Evolutionary conservation across 768 basidiomycete species (phyloP).

Genomic region (Leccinum uliginosum): DNA sequence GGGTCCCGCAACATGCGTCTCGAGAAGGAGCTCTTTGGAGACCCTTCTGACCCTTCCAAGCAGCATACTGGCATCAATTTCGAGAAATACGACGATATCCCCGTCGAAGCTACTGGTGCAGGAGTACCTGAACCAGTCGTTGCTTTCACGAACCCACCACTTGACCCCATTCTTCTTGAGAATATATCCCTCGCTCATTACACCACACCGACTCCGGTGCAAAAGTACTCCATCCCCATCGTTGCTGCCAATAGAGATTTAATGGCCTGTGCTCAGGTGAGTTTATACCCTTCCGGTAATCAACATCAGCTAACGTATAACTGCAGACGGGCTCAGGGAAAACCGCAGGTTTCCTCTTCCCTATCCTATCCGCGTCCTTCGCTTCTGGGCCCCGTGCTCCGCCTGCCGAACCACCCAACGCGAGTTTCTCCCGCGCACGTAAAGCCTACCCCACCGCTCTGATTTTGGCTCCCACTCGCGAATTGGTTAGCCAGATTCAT

Average conservation of each 20-base stretch:
- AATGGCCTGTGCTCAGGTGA: slow-evolving; percentile 92
- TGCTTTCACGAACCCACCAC: slow-evolving; percentile 81
- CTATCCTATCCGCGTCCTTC: slow-evolving; percentile 94
- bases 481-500: slow-evolving; percentile 98
- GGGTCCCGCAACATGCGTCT: slow-evolving; percentile 81
- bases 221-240: slow-evolving; percentile 99
- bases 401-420: slow-evolving; percentile 46
- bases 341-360: slow-evolving; percentile 98
- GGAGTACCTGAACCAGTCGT: slow-evolving; percentile 94
- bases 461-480: slow-evolving; percentile 96
- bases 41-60: slow-evolving; percentile 76
- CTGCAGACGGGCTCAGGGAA: slow-evolving; percentile 97
- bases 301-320: slow-evolving; percentile 18
- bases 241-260: slow-evolving; percentile 85
- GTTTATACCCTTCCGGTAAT: slow-evolving; percentile 17
- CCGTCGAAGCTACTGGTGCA: slow-evolving; percentile 95
- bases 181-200: slow-evolving; percentile 94
- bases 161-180: slow-evolving; percentile 91
- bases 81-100: slow-evolving; percentile 99
- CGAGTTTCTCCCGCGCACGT: slow-evolving; percentile 62
- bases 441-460: slow-evolving; percentile 97
- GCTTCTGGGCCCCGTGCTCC: slow-evolving; percentile 70
- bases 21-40: slow-evolving; percentile 96
- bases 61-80: slow-evolving; percentile 99
- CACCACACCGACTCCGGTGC: slow-evolving; percentile 94